phyloP scores from a whole-genome alignment of 2,329 filamentous ascomycete genomes.

The Colletotrichum neosansevieriae region DNA sequence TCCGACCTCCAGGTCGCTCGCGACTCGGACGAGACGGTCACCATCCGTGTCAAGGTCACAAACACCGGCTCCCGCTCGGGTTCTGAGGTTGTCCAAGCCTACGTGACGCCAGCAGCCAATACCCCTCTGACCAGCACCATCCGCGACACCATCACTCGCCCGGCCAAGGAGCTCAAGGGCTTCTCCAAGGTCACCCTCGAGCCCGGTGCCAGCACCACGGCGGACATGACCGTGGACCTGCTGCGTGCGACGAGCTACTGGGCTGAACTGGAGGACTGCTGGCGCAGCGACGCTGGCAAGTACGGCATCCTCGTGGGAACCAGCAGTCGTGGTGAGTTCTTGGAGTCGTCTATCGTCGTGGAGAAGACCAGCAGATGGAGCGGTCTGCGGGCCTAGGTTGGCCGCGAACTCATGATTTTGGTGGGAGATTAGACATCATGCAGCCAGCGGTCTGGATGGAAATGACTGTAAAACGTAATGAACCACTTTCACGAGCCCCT shows the following conservation, averaged over 20 bases:
- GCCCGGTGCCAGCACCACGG: constrained; percentile 49
- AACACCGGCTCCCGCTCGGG: constrained; percentile 45
- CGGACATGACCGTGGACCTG: constrained; percentile 48
- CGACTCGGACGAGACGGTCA: constrained; percentile 43
- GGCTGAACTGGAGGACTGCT: constrained; percentile 54
- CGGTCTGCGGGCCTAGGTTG: constrained; percentile 27
- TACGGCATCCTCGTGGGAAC: constrained; percentile 54
- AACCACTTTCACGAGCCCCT: not conserved
- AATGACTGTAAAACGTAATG: constrained; percentile 9
- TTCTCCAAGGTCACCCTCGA: constrained; percentile 57
- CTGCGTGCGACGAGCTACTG: constrained; percentile 55
- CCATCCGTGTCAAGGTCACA: constrained; percentile 59
- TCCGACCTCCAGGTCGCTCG: constrained; percentile 58
- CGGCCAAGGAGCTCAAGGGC: constrained; percentile 57
- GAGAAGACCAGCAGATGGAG: constrained; percentile 38
- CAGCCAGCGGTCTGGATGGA: not conserved
- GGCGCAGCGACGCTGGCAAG: constrained; percentile 52
- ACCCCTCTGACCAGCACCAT: constrained; percentile 42
- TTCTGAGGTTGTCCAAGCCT: constrained; percentile 48
- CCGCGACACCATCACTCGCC: constrained; percentile 47
- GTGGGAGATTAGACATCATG: not conserved
- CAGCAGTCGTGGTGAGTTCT: constrained; percentile 45
- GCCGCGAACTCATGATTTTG: not conserved
- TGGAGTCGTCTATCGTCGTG: constrained; percentile 38
- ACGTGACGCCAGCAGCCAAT: constrained; percentile 44